Conservation (phyloP, 345 rosid genomes). For the Hibiscus syriacus region DNA sequence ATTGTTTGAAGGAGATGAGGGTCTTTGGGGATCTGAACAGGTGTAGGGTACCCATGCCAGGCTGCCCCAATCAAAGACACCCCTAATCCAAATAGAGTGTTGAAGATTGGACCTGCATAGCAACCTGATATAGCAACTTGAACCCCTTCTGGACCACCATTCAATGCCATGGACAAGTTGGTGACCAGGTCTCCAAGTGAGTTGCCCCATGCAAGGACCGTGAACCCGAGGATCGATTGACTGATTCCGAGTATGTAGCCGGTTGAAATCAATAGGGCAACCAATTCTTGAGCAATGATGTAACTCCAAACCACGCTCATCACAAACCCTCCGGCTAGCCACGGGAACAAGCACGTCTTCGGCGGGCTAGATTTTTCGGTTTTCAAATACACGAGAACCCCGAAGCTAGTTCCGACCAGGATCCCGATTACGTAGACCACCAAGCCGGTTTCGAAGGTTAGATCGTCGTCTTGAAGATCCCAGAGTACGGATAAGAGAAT, state of each 20-base stretch:
- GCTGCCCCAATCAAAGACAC: slow-evolving; percentile 52
- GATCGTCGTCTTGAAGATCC: slow-evolving; percentile 25
- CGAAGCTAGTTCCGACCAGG: slow-evolving; percentile 36
- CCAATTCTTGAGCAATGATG: slow-evolving; percentile 76
- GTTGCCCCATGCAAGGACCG: slow-evolving; percentile 93
- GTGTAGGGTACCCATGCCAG: slow-evolving; percentile 48
- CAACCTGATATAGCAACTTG: slow-evolving; percentile 82
- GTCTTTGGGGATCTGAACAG: slow-evolving; percentile 42
- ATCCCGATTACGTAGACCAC: slow-evolving; percentile 40
- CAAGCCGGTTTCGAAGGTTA: slow-evolving; percentile 16
- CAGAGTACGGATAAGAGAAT: slow-evolving; percentile 49
- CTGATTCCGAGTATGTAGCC: slow-evolving; percentile 58
- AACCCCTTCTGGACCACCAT: slow-evolving; percentile 61
- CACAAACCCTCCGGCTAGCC: slow-evolving; percentile 79
- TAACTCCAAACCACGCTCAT: slow-evolving; percentile 93
- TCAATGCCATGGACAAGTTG: slow-evolving; percentile 57
- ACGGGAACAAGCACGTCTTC: slow-evolving; percentile 40
- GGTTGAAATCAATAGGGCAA: slow-evolving; percentile 57
- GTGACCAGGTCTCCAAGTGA: slow-evolving; percentile 81
- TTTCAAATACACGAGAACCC: slow-evolving; percentile 37
- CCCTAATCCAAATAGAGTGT: slow-evolving; percentile 69
- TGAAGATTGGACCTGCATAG: slow-evolving; percentile 87
- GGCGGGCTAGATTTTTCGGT: slow-evolving; percentile 65
- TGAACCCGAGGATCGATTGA: slow-evolving; percentile 72
- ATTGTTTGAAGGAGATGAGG: slow-evolving; percentile 60